A percentile compares a stretch with the other conserved stretches of the same genome.
phyloP scores from a whole-genome alignment of 2,329 filamentous ascomycete species.

The Tolypocladium pustulatum region DNA sequence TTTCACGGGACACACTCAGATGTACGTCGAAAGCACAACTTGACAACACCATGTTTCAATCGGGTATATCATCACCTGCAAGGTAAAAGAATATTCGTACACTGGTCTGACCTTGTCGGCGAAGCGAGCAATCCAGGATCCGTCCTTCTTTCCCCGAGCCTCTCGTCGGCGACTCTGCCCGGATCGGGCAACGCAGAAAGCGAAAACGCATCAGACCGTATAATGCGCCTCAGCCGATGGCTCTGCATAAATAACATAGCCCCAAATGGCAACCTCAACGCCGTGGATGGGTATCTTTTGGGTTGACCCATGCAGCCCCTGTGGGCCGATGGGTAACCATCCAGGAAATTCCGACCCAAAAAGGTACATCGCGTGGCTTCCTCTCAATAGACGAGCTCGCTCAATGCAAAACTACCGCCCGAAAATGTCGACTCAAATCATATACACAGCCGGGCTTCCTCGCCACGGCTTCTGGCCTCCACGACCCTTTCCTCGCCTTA shows the following conservation, averaged over 20 bases:
- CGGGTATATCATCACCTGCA: slow-evolving; percentile 10
- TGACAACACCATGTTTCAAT: neutral
- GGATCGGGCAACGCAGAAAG: slow-evolving; percentile 2
- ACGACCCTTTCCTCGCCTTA: slow-evolving; percentile 8
- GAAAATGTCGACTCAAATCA: slow-evolving; percentile 13
- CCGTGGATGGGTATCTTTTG: slow-evolving; percentile 17
- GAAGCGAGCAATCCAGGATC: neutral
- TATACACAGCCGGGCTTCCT: slow-evolving; percentile 14
- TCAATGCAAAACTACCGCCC: slow-evolving; percentile 14
- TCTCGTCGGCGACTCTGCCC: neutral
- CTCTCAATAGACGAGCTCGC: neutral
- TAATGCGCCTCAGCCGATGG: slow-evolving; percentile 7
- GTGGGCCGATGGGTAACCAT: neutral
- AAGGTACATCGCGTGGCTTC: slow-evolving; percentile 6
- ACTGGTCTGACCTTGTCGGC: neutral
- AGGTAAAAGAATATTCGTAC: slow-evolving; percentile 8
- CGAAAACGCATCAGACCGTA: slow-evolving; percentile 9
- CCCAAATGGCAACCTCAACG: slow-evolving; percentile 7
- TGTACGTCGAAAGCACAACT: neutral
- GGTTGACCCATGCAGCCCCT: slow-evolving; percentile 9
- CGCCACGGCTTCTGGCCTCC: slow-evolving; percentile 3
- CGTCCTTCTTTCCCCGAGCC: neutral
- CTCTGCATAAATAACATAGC: slow-evolving; percentile 6
- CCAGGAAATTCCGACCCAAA: slow-evolving; percentile 1
- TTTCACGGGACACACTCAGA: neutral